A percentile compares a stretch with the other conserved stretches of the same genome.
phyloP scores from a whole-genome alignment of 2,329 filamentous ascomycete genomes.

The Colletotrichum australisinense region DNA sequence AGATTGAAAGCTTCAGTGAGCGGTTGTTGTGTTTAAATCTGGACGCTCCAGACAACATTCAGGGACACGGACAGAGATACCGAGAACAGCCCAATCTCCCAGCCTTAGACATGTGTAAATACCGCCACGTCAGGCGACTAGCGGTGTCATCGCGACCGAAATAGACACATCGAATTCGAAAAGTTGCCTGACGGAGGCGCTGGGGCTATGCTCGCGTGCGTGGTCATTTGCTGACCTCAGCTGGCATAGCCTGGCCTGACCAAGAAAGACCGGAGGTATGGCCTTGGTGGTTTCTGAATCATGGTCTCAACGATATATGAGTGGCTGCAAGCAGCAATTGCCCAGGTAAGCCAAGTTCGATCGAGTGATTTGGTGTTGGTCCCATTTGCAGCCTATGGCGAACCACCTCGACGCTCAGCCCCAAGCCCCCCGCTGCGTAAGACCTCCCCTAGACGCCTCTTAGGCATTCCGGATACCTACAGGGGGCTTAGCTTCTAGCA shows the following conservation, averaged over 20 bases:
- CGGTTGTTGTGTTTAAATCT: not conserved
- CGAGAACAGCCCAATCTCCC: not conserved
- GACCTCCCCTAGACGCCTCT: not conserved
- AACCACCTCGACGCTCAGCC: not conserved
- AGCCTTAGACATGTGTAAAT: not conserved
- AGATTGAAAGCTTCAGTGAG: not conserved
- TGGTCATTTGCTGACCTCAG: not conserved
- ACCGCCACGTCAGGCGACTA: not conserved
- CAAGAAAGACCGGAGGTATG: not conserved
- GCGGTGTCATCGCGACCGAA: not conserved
- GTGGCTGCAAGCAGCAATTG: not conserved
- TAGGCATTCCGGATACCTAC: not conserved
- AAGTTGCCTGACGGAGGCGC: not conserved
- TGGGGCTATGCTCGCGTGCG: not conserved
- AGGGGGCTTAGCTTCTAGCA: not conserved
- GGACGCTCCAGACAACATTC: not conserved
- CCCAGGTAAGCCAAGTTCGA: no score
- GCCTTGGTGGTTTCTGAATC: not conserved
- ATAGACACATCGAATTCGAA: not conserved
- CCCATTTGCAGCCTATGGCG: not conserved
- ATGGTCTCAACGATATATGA: not conserved
- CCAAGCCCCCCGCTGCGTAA: not conserved
- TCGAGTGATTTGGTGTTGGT: not conserved
- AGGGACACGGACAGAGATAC: not conserved
- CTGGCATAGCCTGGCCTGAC: not conserved